A percentile compares a stretch with the other conserved stretches of the same genome.
Conservation (phyloP, 441 rosid genomes). For the Croton laevigatus region DNA sequence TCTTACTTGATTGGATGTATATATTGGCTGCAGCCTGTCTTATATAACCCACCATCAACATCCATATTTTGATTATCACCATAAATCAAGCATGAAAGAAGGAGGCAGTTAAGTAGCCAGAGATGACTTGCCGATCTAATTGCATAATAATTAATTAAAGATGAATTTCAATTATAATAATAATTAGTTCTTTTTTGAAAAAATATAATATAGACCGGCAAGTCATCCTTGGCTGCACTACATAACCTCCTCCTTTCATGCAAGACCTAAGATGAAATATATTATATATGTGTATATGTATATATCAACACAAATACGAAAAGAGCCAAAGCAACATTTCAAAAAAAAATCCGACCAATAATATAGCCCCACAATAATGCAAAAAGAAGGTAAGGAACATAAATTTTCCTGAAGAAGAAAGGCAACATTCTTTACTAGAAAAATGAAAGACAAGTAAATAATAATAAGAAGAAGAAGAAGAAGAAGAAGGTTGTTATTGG, state of each 20-base stretch:
- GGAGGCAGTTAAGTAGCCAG: constrained; percentile 57
- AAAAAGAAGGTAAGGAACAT: constrained; percentile 8
- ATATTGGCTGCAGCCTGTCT: background rate
- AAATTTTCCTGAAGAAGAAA: constrained; percentile 38
- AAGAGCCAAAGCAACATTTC: constrained; percentile 8
- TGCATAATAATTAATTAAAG: background rate
- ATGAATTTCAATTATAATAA: too few relatives aligned
- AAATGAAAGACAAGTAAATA: constrained; percentile 8
- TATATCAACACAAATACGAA: background rate
- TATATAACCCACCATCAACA: background rate
- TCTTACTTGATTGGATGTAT: too few relatives aligned
- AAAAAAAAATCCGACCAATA: constrained; percentile 18
- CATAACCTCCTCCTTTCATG: constrained; percentile 59
- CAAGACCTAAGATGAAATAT: constrained; percentile 56
- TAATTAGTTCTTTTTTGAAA: background rate
- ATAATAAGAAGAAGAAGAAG: constrained; percentile 12
- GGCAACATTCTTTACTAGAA: constrained; percentile 19
- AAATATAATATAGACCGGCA: constrained; percentile 43
- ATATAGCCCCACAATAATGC: constrained; percentile 1
- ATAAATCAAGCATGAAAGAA: constrained; percentile 61
- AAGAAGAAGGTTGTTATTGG: constrained; percentile 34
- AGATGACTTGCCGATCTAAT: constrained; percentile 56
- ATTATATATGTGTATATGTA: too few relatives aligned
- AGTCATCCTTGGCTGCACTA: constrained; percentile 93
- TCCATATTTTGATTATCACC: constrained; percentile 30